Conservation (phyloP, 2,329 filamentous ascomycete genomes). For the Xylaria arbuscula region DNA sequence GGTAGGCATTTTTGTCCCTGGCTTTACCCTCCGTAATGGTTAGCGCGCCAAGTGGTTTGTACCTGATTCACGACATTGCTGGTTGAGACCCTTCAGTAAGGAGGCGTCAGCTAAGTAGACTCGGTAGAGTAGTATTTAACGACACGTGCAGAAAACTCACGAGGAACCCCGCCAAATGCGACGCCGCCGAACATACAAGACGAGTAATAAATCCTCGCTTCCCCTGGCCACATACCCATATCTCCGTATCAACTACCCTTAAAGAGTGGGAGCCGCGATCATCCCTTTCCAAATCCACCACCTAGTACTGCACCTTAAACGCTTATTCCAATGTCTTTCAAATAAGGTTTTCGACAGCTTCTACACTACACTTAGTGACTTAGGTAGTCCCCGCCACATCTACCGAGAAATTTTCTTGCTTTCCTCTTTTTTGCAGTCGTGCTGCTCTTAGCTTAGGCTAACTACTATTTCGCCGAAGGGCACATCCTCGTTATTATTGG, state of each 20-base stretch:
- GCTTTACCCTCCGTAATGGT: not conserved
- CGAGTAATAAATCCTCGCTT: not conserved
- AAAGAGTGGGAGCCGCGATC: not conserved
- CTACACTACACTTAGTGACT: not conserved
- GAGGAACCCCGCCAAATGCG: not conserved
- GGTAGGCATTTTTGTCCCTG: not conserved
- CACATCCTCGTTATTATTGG: not conserved
- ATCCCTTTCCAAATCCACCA: not conserved
- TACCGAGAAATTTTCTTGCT: not conserved
- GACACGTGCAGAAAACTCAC: not conserved
- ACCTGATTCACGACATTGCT: not conserved
- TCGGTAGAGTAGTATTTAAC: not conserved
- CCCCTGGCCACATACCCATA: not conserved
- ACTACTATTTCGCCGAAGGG: not conserved
- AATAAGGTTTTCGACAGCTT: not conserved
- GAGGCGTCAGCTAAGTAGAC: too few species aligned
- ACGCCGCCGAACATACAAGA: not conserved
- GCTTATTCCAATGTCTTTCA: not conserved
- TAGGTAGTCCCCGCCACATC: not conserved
- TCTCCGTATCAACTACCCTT: not conserved
- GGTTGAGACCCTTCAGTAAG: not conserved
- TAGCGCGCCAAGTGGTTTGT: not conserved
- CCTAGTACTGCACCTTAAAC: not conserved
- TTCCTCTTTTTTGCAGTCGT: not conserved
- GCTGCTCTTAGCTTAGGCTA: not conserved